phyloP scores from a whole-genome alignment of 2,329 filamentous ascomycete genomes.

The Cercospora sojina region DNA sequence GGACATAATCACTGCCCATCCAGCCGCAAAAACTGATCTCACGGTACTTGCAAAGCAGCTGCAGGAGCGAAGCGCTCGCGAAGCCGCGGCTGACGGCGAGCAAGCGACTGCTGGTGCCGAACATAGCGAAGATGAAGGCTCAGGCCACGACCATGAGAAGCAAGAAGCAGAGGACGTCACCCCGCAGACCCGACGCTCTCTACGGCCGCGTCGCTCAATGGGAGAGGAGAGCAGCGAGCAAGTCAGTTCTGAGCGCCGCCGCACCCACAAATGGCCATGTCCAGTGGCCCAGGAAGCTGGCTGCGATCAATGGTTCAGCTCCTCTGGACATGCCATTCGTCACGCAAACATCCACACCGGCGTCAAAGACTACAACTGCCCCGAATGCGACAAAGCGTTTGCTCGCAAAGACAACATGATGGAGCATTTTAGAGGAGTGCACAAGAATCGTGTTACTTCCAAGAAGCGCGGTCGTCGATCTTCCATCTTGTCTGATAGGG shows the following conservation, averaged over 20 bases:
- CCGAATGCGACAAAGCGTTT: conserved; percentile 16
- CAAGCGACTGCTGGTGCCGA: conserved; percentile 1
- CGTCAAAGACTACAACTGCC: conserved; percentile 13
- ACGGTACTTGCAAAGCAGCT: conserved; percentile 7
- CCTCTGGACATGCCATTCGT: conserved; percentile 12
- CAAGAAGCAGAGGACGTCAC: not conserved
- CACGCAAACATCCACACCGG: conserved; percentile 16
- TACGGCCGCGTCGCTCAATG: conserved; percentile 11
- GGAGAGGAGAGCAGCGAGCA: conserved; percentile 4
- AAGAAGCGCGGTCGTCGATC: conserved; percentile 11
- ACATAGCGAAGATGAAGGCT: conserved; percentile 1
- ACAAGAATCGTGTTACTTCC: conserved; percentile 9
- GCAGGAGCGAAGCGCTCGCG: conserved; percentile 7
- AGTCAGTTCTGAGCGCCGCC: not conserved
- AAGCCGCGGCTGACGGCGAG: conserved; percentile 10
- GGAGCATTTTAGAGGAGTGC: conserved; percentile 17
- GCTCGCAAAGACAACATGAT: conserved; percentile 20
- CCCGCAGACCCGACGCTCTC: not conserved
- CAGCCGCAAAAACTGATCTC: conserved; percentile 13
- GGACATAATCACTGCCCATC: conserved; percentile 13
- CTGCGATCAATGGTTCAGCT: conserved; percentile 17
- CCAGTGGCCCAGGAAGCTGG: conserved; percentile 15
- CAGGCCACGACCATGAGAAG: not conserved
- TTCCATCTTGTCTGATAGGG: conserved; percentile 5
- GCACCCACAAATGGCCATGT: conserved; percentile 12